Evolutionary conservation across 2,329 filamentous ascomycete species (phyloP), one percentile per base, ranked within the genome.

Genomic region (Fusarium pseudonygamai): DNA sequence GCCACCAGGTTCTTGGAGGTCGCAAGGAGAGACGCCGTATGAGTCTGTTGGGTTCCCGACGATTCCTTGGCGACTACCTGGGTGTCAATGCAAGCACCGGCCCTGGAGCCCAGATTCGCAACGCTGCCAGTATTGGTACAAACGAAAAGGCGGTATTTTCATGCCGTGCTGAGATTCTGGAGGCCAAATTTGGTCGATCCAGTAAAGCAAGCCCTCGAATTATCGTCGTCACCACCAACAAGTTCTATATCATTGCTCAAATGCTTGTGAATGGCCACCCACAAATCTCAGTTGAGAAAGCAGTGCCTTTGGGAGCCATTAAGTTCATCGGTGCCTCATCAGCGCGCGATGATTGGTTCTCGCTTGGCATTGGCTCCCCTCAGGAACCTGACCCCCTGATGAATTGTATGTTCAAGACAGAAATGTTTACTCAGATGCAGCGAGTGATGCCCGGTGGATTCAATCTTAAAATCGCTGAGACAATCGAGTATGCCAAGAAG

Each of bases 401-500:
- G 78, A 97, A 92, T 83, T 99, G 96, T 79, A 85, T 98, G 26
- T 91, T 99, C 82, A 99, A 99, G 86, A 99, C 96, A 0, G 96
- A 99, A 79, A 92, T 99, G 83, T 97, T 98, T 80, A 97, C 96
- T 1, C 95, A 98, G 72, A 91, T 99, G 84, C 91, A 92, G 79
- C 91, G 90, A 57, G 90, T 91, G 59, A 93, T 97, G 83, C 91
- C 93, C 7, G 94, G 93, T 14, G 91, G 93, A 15, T 89, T 97
- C 79, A 94, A 91, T 79, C 84, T 99, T 53, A 94, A 93, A 83
- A 92, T 98, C 71, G 90, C 86, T n/a, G 92, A 96, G 34, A 88
- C 87, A 67, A 95, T 99, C 76, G 94, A 97, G 80, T 99, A 97
- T 83, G 95, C 96, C 80, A 99, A 98, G 88, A 99, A 99, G 84